Evolutionary conservation across 140 eudicot species (phyloP).

Genomic region (Bidens hawaiensis): DNA sequence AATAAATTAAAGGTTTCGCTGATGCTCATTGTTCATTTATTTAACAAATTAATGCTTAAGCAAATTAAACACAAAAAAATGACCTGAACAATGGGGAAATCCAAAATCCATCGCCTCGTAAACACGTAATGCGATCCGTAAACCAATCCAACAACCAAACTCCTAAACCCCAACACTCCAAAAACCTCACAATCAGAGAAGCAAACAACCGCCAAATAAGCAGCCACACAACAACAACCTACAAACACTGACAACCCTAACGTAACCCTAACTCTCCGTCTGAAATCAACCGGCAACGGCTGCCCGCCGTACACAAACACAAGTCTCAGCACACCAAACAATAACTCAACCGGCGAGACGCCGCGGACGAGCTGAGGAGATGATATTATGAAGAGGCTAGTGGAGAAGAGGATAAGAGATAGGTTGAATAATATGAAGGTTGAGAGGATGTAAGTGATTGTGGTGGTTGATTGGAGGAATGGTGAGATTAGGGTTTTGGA

Average conservation of each 20-base stretch:
- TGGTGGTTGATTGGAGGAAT: not conserved
- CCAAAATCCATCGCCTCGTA: constrained; percentile 56
- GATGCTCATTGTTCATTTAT: too few relatives aligned
- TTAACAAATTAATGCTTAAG: too few relatives aligned
- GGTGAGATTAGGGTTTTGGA: constrained; percentile 42
- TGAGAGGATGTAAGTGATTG: constrained; percentile 21
- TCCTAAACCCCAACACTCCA: constrained; percentile 48
- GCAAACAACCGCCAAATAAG: constrained; percentile 30
- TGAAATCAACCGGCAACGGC: constrained; percentile 28
- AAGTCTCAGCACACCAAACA: constrained; percentile 33
- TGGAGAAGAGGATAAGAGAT: constrained; percentile 37
- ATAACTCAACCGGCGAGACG: constrained; percentile 46
- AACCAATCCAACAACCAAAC: constrained; percentile 48
- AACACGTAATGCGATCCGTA: constrained; percentile 56
- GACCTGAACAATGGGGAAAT: constrained; percentile 87
- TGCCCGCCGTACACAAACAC: constrained; percentile 40
- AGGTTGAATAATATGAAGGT: constrained; percentile 38
- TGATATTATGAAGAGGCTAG: constrained; percentile 38
- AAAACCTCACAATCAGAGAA: constrained; percentile 39
- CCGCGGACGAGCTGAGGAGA: constrained; percentile 46
- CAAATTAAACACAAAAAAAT: too few relatives aligned
- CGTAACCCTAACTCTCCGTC: constrained; percentile 46
- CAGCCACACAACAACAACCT: constrained; percentile 33
- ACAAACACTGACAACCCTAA: constrained; percentile 36
- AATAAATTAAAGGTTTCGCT: too few relatives aligned